phyloP scores from a whole-genome alignment of 2,329 filamentous ascomycete genomes.

The Metarhizium guizhouense region DNA sequence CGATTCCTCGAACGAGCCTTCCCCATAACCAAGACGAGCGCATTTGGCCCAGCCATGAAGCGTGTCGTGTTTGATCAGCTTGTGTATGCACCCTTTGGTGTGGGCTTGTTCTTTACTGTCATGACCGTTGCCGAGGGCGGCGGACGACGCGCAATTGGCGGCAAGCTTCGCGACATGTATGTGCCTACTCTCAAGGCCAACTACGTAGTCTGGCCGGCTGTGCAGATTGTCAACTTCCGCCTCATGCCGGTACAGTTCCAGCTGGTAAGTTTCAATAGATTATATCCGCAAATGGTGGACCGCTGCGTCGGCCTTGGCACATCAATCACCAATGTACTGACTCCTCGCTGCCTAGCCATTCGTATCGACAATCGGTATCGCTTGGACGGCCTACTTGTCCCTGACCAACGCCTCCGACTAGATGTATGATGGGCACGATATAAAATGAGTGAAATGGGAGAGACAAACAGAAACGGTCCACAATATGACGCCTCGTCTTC shows the following conservation, averaged over 20 bases:
- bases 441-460: not conserved
- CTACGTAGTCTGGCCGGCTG: conserved; percentile 87
- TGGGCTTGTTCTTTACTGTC: conserved; percentile 84
- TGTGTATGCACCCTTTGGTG: conserved; percentile 81
- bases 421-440: not conserved
- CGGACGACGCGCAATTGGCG: conserved; percentile 64
- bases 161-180: conserved; percentile 91
- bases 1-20: conserved; percentile 73
- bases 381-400: conserved; percentile 95
- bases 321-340: not conserved
- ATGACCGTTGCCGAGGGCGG: conserved; percentile 97
- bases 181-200: conserved; percentile 92
- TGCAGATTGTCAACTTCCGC: conserved; percentile 95
- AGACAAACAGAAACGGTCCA: not conserved
- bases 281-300: not conserved
- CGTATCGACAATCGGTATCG: conserved; percentile 90
- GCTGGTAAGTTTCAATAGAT: conserved; percentile 48
- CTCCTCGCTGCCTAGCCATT: conserved; percentile 58
- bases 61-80: conserved; percentile 88
- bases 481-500: not conserved
- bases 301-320: too few species aligned
- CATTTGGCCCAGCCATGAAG: conserved; percentile 73
- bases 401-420: conserved; percentile 83
- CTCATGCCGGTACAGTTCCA: conserved; percentile 94
- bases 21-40: conserved; percentile 70